These are phyloP conservation scores for Pachyrhizus erosus DNA, from an alignment of 306 rosid species.

Conservation along the genomic window DNA sequence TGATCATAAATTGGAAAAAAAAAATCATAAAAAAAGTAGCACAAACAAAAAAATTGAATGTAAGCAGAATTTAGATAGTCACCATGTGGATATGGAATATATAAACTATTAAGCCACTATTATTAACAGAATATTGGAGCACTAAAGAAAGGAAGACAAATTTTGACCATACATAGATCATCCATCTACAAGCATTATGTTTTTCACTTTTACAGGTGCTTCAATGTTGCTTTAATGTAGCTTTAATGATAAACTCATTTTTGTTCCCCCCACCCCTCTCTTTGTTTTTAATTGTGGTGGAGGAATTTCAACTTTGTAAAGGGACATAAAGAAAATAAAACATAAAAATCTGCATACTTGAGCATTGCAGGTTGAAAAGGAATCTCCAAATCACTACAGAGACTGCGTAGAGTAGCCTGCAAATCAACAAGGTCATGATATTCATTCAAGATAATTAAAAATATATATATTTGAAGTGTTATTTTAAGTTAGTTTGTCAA, in stretches of 20 bases:
- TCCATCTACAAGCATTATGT: background rate
- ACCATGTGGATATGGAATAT: too few relatives aligned
- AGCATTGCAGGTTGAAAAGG: slow-evolving; percentile 81
- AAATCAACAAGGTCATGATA: slow-evolving; percentile 20
- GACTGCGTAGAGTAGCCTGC: slow-evolving; percentile 70
- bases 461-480: background rate
- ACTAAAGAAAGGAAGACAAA: too few relatives aligned
- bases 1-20: background rate
- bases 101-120: too few relatives aligned
- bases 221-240: background rate
- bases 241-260: background rate
- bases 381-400: slow-evolving; percentile 76
- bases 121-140: too few relatives aligned
- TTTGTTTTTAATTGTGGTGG: background rate
- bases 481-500: background rate
- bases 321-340: too few relatives aligned
- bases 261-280: too few relatives aligned
- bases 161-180: too few relatives aligned
- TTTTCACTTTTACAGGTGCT: background rate
- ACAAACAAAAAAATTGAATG: background rate
- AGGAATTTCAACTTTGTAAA: slow-evolving; percentile 4
- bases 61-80: too few relatives aligned
- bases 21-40: background rate
- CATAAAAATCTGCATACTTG: slow-evolving; percentile 54
- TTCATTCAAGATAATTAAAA: background rate